Conservation (phyloP, 495 filamentous ascomycete species). For the Amphirosellinia nigrospora region DNA sequence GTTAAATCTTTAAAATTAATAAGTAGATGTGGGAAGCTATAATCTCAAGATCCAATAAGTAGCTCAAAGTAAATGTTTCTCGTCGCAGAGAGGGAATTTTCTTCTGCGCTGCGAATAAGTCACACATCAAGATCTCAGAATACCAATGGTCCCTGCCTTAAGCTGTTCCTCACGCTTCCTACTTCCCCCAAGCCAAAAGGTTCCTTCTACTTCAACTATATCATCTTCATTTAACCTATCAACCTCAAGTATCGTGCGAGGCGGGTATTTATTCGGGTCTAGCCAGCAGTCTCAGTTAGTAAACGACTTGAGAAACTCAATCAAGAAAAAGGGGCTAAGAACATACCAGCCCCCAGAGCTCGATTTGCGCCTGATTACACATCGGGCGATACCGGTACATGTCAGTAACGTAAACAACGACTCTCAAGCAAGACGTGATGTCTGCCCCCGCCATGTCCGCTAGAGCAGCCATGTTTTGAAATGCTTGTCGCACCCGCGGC, state of each 20-base stretch:
- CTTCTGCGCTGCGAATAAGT: too few relatives aligned
- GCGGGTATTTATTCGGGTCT: conserved; percentile 30
- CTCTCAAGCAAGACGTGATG: conserved; percentile 20
- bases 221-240: conserved; percentile 30
- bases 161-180: not conserved
- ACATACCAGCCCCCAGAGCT: conserved; percentile 26
- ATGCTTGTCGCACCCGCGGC: conserved; percentile 25
- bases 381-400: conserved; percentile 33
- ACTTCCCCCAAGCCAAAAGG: conserved; percentile 25
- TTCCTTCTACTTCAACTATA: conserved; percentile 34
- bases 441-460: conserved; percentile 29
- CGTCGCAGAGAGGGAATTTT: too few relatives aligned
- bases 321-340: not conserved
- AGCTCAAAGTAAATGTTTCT: too few relatives aligned
- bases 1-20: too few relatives aligned
- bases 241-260: conserved; percentile 33
- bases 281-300: not conserved
- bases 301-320: not conserved
- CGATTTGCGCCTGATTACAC: conserved; percentile 31
- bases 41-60: too few relatives aligned
- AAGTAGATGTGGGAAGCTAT: too few relatives aligned
- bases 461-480: conserved; percentile 30
- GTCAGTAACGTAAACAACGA: conserved; percentile 33
- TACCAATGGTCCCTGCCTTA: not conserved
- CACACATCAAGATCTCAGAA: too few relatives aligned